Conservation (phyloP, 75 land plant species). For the Azolla pinnata region DNA sequence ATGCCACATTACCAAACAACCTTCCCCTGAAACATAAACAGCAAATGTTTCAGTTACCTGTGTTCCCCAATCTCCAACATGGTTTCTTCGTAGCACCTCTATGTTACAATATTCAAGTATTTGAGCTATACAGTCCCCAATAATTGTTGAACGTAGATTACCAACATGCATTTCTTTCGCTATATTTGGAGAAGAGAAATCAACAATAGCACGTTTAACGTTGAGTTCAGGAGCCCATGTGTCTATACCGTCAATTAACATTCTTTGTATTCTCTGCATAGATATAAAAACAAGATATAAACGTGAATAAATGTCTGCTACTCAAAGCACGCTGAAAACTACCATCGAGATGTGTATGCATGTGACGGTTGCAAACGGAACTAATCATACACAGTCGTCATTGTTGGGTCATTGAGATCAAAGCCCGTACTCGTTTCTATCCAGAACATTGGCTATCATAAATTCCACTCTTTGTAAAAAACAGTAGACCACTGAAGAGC, state of each 20-base stretch:
- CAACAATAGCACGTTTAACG: constrained; percentile 67
- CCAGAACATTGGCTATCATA: no score
- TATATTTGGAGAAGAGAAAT: constrained; percentile 94
- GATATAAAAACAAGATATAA: not conserved
- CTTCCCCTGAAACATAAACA: no score
- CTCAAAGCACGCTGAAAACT: not conserved
- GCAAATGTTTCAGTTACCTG: constrained; percentile 69
- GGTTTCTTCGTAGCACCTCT: constrained; percentile 78
- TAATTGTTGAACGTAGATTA: constrained; percentile 88
- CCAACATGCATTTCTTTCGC: constrained; percentile 99
- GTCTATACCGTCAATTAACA: constrained; percentile 62
- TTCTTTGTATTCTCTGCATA: constrained; percentile 57
- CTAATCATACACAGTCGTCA: no score
- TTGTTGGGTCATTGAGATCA: no score
- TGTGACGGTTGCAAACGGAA: not conserved
- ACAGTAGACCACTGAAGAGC: no score
- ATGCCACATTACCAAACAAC: no score
- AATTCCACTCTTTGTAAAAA: no score
- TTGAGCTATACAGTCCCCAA: constrained; percentile 71
- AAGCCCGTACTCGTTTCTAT: no score
- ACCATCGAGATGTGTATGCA: not conserved
- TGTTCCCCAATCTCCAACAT: constrained; percentile 99
- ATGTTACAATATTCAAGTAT: constrained; percentile 90
- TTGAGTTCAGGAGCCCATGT: constrained; percentile 78
- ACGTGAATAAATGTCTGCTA: not conserved